Base-by-base conservation (phyloP, 805 yeast genomes). In the Spathaspora boniae region DNA sequence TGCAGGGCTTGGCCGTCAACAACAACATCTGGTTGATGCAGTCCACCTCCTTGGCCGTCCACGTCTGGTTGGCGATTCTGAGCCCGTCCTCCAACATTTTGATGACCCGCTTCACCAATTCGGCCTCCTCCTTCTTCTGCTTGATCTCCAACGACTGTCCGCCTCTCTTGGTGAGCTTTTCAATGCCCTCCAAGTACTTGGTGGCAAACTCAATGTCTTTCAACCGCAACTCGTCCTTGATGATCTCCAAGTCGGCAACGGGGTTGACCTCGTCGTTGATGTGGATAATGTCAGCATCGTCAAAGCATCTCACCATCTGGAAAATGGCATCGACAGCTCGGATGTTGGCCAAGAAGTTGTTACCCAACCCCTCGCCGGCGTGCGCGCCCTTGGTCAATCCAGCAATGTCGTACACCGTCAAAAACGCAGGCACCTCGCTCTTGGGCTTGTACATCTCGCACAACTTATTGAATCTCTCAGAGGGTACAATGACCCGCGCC, bases 311-410 rank as follows among this genome's bases (percentile, higher is more conserved):
- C 33, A 93, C 98, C 46, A 93, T 96, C 70, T 93, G 98, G 70
- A 85, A 93, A 47, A 93, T 82, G 44, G 97, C 96, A 75, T 93
- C 98, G 38, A 93, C 98, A 32, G 96, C 93, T 67, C 98, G 80
- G 54, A 93, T 93, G 63, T 93, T 89, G 50, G 95, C 82, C 69
- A 93, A 78, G 76, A 93, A 93, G 45, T 95, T 95, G 64, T 93
- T 93, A 58, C 98, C 98, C 48, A 93, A 78, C 60, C 98, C 98
- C 68, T 88, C 97, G 63, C 98, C 98, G 36, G 85, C 82, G 42
- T 87, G 80, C 25, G 98, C 97, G 68, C 96, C 97, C 68, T 86
- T 86, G 47, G 98, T 91, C 60, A 93, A 74, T 63, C 98, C 98
- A 41, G 98, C 98, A 65, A 93, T 93, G 69, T 93, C 98, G 56